Conservation (phyloP, 768 basidiomycete genomes). For the Porpolomopsis calyptriformis region DNA sequence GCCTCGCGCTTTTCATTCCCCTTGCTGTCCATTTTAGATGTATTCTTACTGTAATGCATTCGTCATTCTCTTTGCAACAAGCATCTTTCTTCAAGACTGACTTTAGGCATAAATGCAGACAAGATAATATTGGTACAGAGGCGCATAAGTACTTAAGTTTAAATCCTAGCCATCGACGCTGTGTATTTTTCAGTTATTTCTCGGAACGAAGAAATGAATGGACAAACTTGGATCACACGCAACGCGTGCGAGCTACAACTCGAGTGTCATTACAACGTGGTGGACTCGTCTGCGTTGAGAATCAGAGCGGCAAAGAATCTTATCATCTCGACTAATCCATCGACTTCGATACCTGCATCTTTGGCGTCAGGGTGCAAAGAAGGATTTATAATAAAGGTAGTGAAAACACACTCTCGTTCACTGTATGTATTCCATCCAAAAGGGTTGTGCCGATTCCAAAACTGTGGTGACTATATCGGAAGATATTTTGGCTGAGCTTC, state of each 20-base stretch:
- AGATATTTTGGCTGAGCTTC: conserved; percentile 50
- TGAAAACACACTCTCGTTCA: conserved; percentile 40
- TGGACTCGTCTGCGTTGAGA: conserved; percentile 56
- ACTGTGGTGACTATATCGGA: conserved; percentile 50
- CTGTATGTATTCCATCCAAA: conserved; percentile 48
- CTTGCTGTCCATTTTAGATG: too few relatives aligned
- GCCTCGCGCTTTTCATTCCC: too few relatives aligned
- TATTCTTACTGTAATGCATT: too few relatives aligned
- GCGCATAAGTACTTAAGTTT: too few relatives aligned
- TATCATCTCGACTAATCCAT: conserved; percentile 51
- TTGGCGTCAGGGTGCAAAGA: conserved; percentile 8
- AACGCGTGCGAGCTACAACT: too few relatives aligned
- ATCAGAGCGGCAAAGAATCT: conserved; percentile 56
- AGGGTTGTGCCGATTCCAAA: conserved; percentile 22
- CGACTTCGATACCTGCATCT: conserved; percentile 34
- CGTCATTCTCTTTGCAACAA: too few relatives aligned
- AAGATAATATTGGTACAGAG: too few relatives aligned
- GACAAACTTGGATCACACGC: background rate
- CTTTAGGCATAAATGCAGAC: too few relatives aligned
- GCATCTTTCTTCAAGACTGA: too few relatives aligned
- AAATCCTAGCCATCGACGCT: too few relatives aligned
- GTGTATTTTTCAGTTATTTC: too few relatives aligned
- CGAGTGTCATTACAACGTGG: conserved; percentile 5
- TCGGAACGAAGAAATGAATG: background rate
- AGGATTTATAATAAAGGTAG: background rate